Evolutionary conservation across 371 early-diverging fungal species (phyloP), one percentile per base, ranked within the genome.

Genomic region (Mucor circinelloides): DNA sequence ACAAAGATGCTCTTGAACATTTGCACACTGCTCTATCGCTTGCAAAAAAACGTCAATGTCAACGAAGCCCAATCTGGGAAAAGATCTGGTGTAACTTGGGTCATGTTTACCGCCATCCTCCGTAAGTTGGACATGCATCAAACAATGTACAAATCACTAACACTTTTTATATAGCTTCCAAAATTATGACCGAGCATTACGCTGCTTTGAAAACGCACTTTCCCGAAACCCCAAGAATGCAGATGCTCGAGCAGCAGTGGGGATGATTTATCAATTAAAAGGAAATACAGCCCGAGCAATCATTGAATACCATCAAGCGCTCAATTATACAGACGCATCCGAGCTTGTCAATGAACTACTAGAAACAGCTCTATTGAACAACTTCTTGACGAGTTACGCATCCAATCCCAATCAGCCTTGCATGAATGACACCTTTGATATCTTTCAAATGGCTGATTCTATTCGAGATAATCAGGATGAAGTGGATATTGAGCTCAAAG

Each of bases 31-130:
- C 91, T 0, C 67, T 91, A 8, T 60, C 74, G 60, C 63, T 87
- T 2, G 80, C 87, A 1, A 77, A 86, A 13, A 70, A 78, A 1
- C 74, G 78, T 6, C 83, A 84, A 32, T 72, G 69, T 19, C 69
- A 75, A 13, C 63, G 68, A 38, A 73, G 74, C 9, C 30, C 58
- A 7, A 70, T 85, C 30, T 92, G 90, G 89, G 86, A 86, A 59
- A 81, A 82, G 0, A 75, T 86, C 0, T 90, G 89, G 86, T 81
- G 77, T 63, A 93, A 93, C 62, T 69, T 93, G 30, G 95, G 89
- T 0, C 91, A 93, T 66, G 77, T 87, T 2, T 89, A 88, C 68
- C 82, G 90, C 12, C 80, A 85, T 66, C 74, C 83, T 38, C 79
- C 87, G 91, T 90, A 74, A 69, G 75, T 34, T 28, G 6, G 36